Percentiles rank a stretch among this genome's conserved stretches.
These are phyloP conservation scores for Pseudogymnoascus pannorum DNA, from an alignment of 2,329 filamentous ascomycete species.

Conservation along the genomic window DNA sequence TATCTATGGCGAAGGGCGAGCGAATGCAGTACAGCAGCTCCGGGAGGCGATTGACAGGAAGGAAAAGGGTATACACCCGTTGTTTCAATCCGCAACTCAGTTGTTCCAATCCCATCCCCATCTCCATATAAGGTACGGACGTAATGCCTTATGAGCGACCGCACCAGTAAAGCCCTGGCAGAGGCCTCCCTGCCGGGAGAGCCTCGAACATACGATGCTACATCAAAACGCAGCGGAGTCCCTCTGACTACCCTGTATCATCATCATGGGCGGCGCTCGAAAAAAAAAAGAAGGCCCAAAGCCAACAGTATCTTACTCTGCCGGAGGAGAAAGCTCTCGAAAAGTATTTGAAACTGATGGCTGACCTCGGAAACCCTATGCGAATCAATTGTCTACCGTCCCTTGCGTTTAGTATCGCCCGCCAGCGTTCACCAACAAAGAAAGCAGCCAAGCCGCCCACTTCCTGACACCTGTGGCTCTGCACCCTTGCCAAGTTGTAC, in stretches of 20 bases:
- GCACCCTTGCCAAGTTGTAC: too few species aligned
- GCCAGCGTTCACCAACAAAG: constrained; percentile 12
- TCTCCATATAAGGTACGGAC: too few species aligned
- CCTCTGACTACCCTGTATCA: constrained; percentile 24
- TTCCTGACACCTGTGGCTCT: too few species aligned
- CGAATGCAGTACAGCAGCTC: constrained; percentile 28
- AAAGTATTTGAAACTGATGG: constrained; percentile 12
- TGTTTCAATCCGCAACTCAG: too few species aligned
- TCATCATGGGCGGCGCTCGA: constrained; percentile 24
- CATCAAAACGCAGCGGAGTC: constrained; percentile 16
- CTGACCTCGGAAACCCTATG: constrained; percentile 15
- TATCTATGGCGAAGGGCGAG: constrained; percentile 34
- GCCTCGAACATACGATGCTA: constrained; percentile 18
- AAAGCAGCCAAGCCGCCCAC: too few species aligned
- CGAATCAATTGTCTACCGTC: constrained; percentile 15
- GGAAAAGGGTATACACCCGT: too few species aligned
- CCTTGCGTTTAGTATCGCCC: constrained; percentile 15
- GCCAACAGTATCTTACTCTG: constrained; percentile 22
- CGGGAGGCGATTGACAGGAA: constrained; percentile 31
- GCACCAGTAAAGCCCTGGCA: constrained; percentile 16
- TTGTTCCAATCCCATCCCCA: too few species aligned
- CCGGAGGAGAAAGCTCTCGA: constrained; percentile 12
- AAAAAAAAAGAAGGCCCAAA: constrained; percentile 24
- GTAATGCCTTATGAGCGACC: constrained; percentile 12
- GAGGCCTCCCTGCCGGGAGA: constrained; percentile 16